Base-by-base conservation (phyloP, 2,329 filamentous ascomycete genomes). In the Scedosporium minutisporum region DNA sequence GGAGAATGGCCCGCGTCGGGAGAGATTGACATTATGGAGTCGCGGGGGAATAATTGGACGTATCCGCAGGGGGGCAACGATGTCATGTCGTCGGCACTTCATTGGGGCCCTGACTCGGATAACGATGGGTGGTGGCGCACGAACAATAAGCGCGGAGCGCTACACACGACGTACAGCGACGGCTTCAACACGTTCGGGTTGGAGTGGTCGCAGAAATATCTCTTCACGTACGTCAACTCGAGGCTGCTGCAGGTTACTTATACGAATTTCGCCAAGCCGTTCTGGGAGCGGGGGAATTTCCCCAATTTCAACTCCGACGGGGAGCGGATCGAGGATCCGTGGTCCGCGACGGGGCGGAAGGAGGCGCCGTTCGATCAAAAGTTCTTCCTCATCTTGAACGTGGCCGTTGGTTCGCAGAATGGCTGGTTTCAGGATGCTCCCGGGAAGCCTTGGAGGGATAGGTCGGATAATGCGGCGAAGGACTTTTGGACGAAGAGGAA, bases 121-220 rank as follows among this genome's bases (percentile, higher is more conserved):
- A 87, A 90, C 70, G 89, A 96, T 71, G 90, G 82, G 12, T 96
- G 88, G 87, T 95, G 89, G 89, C 82, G 84, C 67, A 93, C 89
- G 65, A 93, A 92, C 73, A 86, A 87, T 71, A 93, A 93, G 79
- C 85, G 86, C 62, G 76, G 81, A 65, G 87, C 89, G 10, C 80
- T 91, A 33, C 90, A 91, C 76, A 90, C 87, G 4, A 90, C 88
- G 1, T 96, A 88, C 73, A 75, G 86, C 38, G 75, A 78, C 1
- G 82, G 76, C 25, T 91, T 86, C 77, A 89, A 96, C 77, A 91
- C 83, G 0, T 96, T 87, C 69, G 91, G 91, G 14, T 74, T 96
- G 2, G 91, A 96, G 75, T 96, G 91, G 91, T 91, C 86, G 60
- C 83, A 93, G 68, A 93, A 93, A 74, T 95, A 96, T 73, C 78